These are phyloP conservation scores for Coemansia sp. DNA, from an alignment of 192 early-diverging fungal genomes.

Conservation along the genomic window DNA sequence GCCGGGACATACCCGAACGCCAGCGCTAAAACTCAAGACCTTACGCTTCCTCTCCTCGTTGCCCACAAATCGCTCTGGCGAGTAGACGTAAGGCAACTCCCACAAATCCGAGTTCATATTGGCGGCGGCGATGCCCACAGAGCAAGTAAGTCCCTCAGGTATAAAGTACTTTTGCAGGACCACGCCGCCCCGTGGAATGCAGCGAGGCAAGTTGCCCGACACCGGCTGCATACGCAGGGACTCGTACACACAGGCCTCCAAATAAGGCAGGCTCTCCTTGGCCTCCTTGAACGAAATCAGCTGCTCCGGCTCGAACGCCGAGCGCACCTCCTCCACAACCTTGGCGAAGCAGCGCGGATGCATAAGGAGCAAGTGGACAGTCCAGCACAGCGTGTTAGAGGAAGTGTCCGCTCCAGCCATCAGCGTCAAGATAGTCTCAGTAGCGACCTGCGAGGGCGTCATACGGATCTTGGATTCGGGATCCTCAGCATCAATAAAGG, in stretches of 20 bases:
- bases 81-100: slow-evolving; percentile 22
- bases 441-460: slow-evolving; percentile 36
- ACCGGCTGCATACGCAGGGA: slow-evolving; percentile 41
- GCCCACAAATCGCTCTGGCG: slow-evolving; percentile 33
- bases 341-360: slow-evolving; percentile 26
- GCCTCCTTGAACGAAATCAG: slow-evolving; percentile 35
- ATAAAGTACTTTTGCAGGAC: slow-evolving; percentile 41
- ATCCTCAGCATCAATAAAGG: slow-evolving; percentile 52
- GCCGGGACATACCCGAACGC: slow-evolving; percentile 47
- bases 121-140: slow-evolving; percentile 24
- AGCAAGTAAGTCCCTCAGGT: slow-evolving; percentile 40
- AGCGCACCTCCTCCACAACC: slow-evolving; percentile 28
- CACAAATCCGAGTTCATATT: slow-evolving; percentile 25
- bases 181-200: slow-evolving; percentile 38
- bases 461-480: slow-evolving; percentile 30
- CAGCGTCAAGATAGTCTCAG: slow-evolving; percentile 40
- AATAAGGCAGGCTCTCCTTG: slow-evolving; percentile 25
- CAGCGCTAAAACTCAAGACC: slow-evolving; percentile 44
- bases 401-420: slow-evolving; percentile 50
- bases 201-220: slow-evolving; percentile 32
- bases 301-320: slow-evolving; percentile 12
- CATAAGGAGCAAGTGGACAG: slow-evolving; percentile 38
- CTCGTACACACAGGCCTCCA: slow-evolving; percentile 52
- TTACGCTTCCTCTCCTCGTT: slow-evolving; percentile 14
- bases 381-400: slow-evolving; percentile 44